phyloP scores from a whole-genome alignment of 179 eudicot species.

The Sideroxylon spinosum region DNA sequence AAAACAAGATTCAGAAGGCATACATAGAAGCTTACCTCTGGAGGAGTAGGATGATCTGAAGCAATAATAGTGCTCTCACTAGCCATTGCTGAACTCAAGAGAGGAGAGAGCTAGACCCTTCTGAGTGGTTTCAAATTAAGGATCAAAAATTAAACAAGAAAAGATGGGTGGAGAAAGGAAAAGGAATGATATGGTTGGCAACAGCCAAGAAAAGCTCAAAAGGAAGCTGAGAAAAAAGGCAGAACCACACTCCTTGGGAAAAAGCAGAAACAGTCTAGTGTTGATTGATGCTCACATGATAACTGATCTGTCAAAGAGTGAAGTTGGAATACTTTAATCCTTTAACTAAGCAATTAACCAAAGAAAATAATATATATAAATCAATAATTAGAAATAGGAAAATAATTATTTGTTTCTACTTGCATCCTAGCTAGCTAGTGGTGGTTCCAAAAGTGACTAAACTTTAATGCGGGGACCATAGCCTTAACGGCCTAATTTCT shows the following conservation, averaged over 20 bases:
- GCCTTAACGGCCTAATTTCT: conserved; percentile 20
- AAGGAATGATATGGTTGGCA: conserved; percentile 32
- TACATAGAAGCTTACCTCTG: conserved; percentile 27
- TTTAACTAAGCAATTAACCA: conserved; percentile 6
- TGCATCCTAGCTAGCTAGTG: not conserved
- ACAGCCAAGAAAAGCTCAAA: conserved; percentile 13
- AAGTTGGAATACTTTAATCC: conserved; percentile 21
- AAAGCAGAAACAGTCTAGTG: not conserved
- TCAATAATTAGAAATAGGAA: not conserved
- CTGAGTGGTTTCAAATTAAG: not conserved
- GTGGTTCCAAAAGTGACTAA: conserved; percentile 27
- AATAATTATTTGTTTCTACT: not conserved
- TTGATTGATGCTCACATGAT: conserved; percentile 28
- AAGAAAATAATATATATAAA: not conserved
- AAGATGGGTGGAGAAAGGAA: conserved; percentile 1
- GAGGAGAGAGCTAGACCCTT: not conserved
- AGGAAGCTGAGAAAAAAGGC: conserved; percentile 15
- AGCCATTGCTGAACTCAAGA: conserved; percentile 28
- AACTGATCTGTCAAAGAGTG: conserved; percentile 31
- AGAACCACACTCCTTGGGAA: conserved; percentile 7
- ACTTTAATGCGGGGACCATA: conserved; percentile 16
- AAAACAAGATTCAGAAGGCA: not conserved
- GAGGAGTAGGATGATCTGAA: conserved; percentile 25
- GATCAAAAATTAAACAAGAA: not conserved
- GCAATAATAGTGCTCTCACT: conserved; percentile 27